phyloP scores from a whole-genome alignment of 768 basidiomycete species.

The Suillus subaureus region DNA sequence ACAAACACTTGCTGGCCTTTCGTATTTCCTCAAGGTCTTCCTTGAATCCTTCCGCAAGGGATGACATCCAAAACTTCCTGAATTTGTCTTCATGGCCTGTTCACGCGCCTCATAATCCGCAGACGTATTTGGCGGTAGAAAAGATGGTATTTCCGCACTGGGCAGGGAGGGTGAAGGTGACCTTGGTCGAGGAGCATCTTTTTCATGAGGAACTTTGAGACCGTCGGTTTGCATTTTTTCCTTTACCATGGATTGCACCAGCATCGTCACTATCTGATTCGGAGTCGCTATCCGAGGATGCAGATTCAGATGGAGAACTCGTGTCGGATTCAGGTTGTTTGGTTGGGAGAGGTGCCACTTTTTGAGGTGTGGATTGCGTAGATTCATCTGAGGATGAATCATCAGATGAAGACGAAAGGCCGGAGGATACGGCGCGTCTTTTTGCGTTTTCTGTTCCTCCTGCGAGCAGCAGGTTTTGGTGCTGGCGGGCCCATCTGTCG shows the following conservation, averaged over 20 bases:
- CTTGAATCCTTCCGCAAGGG: conserved; percentile 79
- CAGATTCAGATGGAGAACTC: conserved; percentile 17
- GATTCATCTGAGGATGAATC: conserved; percentile 24
- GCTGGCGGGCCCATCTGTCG: conserved; percentile 31
- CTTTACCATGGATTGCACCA: neutral
- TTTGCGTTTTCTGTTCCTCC: conserved; percentile 57
- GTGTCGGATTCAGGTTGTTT: conserved; percentile 13
- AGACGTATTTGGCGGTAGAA: conserved; percentile 43
- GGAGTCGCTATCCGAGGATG: conserved; percentile 21
- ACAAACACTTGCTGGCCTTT: conserved; percentile 50
- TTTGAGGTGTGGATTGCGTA: conserved; percentile 4
- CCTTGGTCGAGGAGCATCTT: conserved; percentile 14
- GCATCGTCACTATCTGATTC: conserved; percentile 13
- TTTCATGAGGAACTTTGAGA: conserved; percentile 5
- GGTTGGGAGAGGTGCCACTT: conserved; percentile 1
- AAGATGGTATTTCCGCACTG: conserved; percentile 50
- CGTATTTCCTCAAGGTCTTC: conserved; percentile 84
- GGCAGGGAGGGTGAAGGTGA: conserved; percentile 28
- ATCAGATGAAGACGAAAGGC: conserved; percentile 44
- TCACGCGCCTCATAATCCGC: conserved; percentile 45
- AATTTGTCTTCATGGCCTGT: conserved; percentile 62
- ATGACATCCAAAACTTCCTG: conserved; percentile 85
- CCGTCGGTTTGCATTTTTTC: conserved; percentile 1
- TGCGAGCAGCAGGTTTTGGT: conserved; percentile 37
- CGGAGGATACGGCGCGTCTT: conserved; percentile 47